A percentile compares a stretch with the other conserved stretches of the same genome.
Evolutionary conservation across 805 yeast species (phyloP).

Genomic region (Candida maesae): DNA sequence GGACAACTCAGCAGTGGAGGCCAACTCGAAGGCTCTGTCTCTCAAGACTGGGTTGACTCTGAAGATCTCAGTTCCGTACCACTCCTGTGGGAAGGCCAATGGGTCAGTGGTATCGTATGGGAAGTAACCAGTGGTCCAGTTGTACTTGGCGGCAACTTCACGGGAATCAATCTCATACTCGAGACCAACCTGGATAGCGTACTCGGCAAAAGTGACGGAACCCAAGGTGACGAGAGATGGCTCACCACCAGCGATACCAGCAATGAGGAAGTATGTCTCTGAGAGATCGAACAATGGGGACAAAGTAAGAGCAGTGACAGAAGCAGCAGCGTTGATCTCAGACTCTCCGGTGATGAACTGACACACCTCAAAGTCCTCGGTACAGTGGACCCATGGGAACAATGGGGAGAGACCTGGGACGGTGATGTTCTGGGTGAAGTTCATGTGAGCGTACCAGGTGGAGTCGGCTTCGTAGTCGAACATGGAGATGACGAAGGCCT

Average conservation of each 20-base stretch:
- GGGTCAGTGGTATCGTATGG: slow-evolving; percentile 15
- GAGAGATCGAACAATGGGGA: slow-evolving; percentile 13
- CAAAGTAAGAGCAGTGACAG: slow-evolving; percentile 12
- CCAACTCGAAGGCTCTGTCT: slow-evolving; percentile 13
- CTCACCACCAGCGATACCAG: slow-evolving; percentile 18
- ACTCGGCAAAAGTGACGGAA: slow-evolving; percentile 17
- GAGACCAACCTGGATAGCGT: slow-evolving; percentile 14
- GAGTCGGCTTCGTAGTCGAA: slow-evolving; percentile 12
- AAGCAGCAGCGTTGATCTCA: slow-evolving; percentile 17
- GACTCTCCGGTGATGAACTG: slow-evolving; percentile 18
- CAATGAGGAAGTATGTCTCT: slow-evolving; percentile 15
- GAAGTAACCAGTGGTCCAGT: slow-evolving; percentile 18
- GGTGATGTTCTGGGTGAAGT: slow-evolving; percentile 14
- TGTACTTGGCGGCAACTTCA: slow-evolving; percentile 11
- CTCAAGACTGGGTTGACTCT: slow-evolving; percentile 11
- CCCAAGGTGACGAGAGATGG: slow-evolving; percentile 12
- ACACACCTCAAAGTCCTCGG: slow-evolving; percentile 11
- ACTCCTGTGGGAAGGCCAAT: slow-evolving; percentile 14
- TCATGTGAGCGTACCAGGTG: slow-evolving; percentile 14
- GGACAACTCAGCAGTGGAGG: slow-evolving; percentile 9
- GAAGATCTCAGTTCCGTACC: slow-evolving; percentile 17
- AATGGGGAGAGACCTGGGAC: slow-evolving; percentile 16
- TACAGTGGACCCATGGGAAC: slow-evolving; percentile 18
- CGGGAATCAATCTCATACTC: slow-evolving; percentile 15
- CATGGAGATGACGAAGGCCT: slow-evolving; percentile 13